Conservation (phyloP, 1,284 basidiomycete genomes). For the Ganoderma sinense region DNA sequence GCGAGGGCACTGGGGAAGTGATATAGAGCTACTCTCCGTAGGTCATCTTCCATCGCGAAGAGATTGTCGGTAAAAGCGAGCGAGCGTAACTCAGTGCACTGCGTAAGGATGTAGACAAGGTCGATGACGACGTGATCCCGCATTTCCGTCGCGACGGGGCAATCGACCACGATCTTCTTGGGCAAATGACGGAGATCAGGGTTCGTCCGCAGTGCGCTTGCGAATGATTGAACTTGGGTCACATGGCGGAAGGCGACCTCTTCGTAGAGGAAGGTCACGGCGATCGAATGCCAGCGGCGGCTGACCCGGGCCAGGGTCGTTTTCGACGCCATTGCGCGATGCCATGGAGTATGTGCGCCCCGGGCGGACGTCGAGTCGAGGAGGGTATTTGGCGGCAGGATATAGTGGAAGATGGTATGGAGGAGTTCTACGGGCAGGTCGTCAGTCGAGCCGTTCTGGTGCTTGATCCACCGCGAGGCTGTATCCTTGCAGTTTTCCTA, state of each 20-base stretch:
- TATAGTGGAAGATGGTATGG: conserved; percentile 18
- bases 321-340: conserved; percentile 3
- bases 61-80: conserved; percentile 21
- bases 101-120: conserved; percentile 15
- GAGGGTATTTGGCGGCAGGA: conserved; percentile 14
- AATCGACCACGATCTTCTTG: conserved; percentile 20
- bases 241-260: conserved; percentile 19
- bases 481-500: conserved; percentile 19
- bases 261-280: conserved; percentile 17
- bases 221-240: conserved; percentile 15
- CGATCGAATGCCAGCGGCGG: conserved; percentile 16
- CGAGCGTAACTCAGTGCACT: conserved; percentile 14
- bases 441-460: conserved; percentile 9
- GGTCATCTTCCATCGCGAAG: conserved; percentile 20
- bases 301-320: conserved; percentile 11
- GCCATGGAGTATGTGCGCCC: conserved; percentile 13
- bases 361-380: conserved; percentile 17
- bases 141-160: conserved; percentile 16
- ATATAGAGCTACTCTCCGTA: conserved; percentile 14
- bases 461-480: conserved; percentile 15
- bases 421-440: conserved; percentile 24
- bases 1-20: conserved; percentile 9
- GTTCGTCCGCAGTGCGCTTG: conserved; percentile 10
- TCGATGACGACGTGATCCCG: conserved; percentile 11
- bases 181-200: conserved; percentile 9